Evolutionary conservation across 1,139 yeast species (phyloP), one percentile per base, ranked within the genome.

Genomic region (Blastobotrys aristatus): DNA sequence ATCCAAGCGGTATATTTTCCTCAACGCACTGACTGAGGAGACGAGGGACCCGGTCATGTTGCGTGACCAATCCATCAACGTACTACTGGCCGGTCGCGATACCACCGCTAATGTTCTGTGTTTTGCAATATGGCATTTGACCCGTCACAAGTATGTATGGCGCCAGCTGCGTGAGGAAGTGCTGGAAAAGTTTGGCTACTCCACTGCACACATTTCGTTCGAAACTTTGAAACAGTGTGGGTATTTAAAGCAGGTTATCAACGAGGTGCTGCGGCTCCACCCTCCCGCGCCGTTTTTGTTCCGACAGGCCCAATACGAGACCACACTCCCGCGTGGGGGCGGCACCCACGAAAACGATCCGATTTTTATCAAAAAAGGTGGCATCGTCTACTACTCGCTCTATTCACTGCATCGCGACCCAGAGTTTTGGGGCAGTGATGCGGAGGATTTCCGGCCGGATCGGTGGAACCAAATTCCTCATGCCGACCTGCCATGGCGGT

Each of bases 261-360:
- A 74, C 53, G 83, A 78, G 63, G 67, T 67, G 3, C 69, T 78
- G 52, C 69, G 83, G 51, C 63, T 78, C 53, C 77, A 77, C 55
- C 82, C 83, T 8, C 70, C 77, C 10, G 83, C 77, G 26, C 82
- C 83, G 22, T 59, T 70, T 38, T 77, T 77, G 58, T 75, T 74
- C 61, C 69, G 83, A 53, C 66, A 70, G 35, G 72, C 79, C 20
- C 66, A 69, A 7, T 53, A 62, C 22, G 67, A 66, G 45, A 61
- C 66, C 6, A 48, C 54, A 18, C 54, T 63, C 24, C 67, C 67
- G 8, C 47, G 53, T 1, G 66, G 67, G 13, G 72, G 68, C 18
- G 76, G 79, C 3, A 57, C 65, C 3, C 71, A 75, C 47, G 71
- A 67, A 16, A 46, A 49, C 14, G 49, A 66, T 30, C 82, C 82